Evolutionary conservation across 2,329 filamentous ascomycete genomes (phyloP).

Genomic region (Paracamarosporium sp.): DNA sequence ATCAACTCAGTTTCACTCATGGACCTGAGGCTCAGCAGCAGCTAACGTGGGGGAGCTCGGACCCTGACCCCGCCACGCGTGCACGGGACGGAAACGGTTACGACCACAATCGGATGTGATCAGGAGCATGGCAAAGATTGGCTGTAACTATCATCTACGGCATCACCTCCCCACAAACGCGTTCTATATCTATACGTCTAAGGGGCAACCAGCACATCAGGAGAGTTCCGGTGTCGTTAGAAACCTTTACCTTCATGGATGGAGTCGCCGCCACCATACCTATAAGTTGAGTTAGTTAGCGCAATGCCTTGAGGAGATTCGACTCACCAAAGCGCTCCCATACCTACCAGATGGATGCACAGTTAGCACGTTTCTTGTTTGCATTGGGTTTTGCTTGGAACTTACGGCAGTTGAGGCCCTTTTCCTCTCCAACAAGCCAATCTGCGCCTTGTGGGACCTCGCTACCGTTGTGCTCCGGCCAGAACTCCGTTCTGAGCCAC

Average conservation of each 20-base stretch:
- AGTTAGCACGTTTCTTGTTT: background rate
- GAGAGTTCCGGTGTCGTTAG: conserved; percentile 23
- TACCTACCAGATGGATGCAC: conserved; percentile 26
- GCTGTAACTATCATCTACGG: too few relatives aligned
- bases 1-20: conserved; percentile 3
- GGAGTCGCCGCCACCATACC: conserved; percentile 80
- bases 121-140: too few relatives aligned
- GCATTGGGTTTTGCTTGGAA: conserved; percentile 69
- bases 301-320: background rate
- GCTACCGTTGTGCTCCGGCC: conserved; percentile 59
- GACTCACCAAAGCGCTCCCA: conserved; percentile 73
- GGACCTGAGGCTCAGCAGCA: background rate
- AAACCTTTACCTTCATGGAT: conserved; percentile 63
- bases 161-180: background rate
- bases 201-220: background rate
- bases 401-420: conserved; percentile 78
- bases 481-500: conserved; percentile 75
- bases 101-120: too few relatives aligned
- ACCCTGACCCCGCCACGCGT: conserved; percentile 1
- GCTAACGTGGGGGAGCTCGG: background rate
- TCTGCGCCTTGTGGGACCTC: conserved; percentile 64
- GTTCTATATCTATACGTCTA: background rate
- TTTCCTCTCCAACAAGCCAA: conserved; percentile 89
- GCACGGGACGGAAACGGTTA: too few relatives aligned
- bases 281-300: background rate